These are phyloP conservation scores for Biscogniauxia marginata DNA, from an alignment of 2,329 filamentous ascomycete genomes.

Conservation along the genomic window DNA sequence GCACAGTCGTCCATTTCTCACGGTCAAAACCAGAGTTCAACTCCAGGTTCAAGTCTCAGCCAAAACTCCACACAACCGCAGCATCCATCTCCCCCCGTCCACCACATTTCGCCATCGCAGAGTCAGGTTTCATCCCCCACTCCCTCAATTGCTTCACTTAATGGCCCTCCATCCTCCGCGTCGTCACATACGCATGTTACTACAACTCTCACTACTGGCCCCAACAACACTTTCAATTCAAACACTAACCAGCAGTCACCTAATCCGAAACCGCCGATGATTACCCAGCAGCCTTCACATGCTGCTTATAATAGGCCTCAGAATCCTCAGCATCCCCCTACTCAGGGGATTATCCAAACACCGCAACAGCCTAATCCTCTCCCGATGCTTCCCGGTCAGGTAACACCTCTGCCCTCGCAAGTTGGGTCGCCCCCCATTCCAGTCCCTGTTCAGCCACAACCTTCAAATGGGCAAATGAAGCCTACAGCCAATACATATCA, in stretches of 20 bases:
- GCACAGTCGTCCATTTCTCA: constrained; percentile 6
- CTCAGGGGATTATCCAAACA: constrained; percentile 7
- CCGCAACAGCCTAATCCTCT: constrained; percentile 17
- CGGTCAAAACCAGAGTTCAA: constrained; percentile 4
- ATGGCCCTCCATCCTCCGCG: constrained; percentile 24
- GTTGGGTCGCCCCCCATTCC: constrained; percentile 19
- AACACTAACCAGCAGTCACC: constrained; percentile 10
- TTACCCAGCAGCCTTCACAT: neutral
- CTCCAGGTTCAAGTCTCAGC: neutral
- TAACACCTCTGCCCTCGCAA: constrained; percentile 30
- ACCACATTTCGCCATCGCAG: constrained; percentile 26
- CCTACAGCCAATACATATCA: constrained; percentile 13
- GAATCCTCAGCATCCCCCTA: constrained; percentile 3
- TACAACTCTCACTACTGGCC: constrained; percentile 4
- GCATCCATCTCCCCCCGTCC: constrained; percentile 15
- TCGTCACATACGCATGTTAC: constrained; percentile 16
- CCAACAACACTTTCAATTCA: constrained; percentile 4
- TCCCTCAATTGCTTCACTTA: constrained; percentile 27
- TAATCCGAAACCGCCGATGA: constrained; percentile 14
- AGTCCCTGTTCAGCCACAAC: constrained; percentile 3
- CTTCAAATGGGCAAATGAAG: constrained; percentile 5
- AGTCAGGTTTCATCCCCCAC: constrained; percentile 32
- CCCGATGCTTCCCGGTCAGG: constrained; percentile 32
- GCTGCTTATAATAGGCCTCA: neutral
- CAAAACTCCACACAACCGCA: constrained; percentile 11